phyloP scores from a whole-genome alignment of 345 rosid genomes.

The Acer campestre region DNA sequence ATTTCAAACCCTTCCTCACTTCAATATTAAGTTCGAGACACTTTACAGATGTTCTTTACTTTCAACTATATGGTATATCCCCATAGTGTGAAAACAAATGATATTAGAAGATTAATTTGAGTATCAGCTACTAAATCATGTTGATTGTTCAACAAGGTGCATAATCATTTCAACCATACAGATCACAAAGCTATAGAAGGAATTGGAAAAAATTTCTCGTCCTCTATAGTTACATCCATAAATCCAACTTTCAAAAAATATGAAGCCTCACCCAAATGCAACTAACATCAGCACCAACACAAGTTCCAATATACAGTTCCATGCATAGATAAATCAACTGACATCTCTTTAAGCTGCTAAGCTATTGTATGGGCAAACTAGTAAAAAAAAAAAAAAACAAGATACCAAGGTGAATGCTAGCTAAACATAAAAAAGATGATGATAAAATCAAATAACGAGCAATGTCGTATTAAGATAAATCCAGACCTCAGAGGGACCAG shows the following conservation, averaged over 20 bases:
- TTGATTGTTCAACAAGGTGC: not conserved
- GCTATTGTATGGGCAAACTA: not conserved
- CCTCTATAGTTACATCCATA: not conserved
- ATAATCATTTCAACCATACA: not conserved
- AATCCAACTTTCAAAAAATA: not conserved
- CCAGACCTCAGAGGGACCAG: constrained; percentile 63
- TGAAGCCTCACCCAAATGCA: not conserved
- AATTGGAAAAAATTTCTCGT: not conserved
- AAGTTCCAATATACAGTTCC: not conserved
- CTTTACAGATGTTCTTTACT: not conserved
- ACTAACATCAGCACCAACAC: not conserved
- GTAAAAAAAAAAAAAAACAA: no score
- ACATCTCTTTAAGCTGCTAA: not conserved
- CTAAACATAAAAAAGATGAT: not conserved
- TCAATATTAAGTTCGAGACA: not conserved
- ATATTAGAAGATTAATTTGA: not conserved
- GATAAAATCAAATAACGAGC: not conserved
- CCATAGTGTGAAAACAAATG: not conserved
- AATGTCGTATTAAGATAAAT: not conserved
- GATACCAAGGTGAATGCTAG: not conserved
- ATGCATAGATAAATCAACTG: not conserved
- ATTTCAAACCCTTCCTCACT: not conserved
- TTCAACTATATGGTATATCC: not conserved
- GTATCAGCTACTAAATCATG: not conserved
- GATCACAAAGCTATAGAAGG: not conserved